These are phyloP conservation scores for Trichoderma harzianum DNA, from an alignment of 2,329 filamentous ascomycete genomes.

Conservation along the genomic window DNA sequence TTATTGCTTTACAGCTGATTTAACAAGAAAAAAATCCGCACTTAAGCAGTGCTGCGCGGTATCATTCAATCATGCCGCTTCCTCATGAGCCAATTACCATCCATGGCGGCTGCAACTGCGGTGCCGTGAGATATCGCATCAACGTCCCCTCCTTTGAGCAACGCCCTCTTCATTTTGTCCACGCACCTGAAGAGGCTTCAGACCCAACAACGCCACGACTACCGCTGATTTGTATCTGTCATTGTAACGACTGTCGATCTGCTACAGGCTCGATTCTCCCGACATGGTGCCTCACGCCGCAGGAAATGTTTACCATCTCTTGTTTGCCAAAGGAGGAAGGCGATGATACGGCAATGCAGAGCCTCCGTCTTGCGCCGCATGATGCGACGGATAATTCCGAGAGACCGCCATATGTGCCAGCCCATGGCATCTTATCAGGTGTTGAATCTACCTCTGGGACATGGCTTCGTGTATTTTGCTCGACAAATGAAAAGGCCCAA, in stretches of 20 bases:
- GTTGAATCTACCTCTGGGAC: not conserved
- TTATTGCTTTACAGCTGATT: not conserved
- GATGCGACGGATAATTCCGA: not conserved
- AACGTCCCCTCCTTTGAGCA: not conserved
- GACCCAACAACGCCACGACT: not conserved
- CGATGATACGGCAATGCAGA: not conserved
- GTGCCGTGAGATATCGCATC: not conserved
- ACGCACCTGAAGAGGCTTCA: not conserved
- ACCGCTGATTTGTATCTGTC: not conserved
- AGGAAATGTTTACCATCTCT: not conserved
- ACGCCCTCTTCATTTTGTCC: not conserved
- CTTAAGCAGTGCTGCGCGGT: not conserved
- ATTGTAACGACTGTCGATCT: not conserved
- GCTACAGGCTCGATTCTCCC: not conserved
- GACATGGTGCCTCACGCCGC: not conserved
- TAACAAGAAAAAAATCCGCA: not conserved
- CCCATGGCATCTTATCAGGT: not conserved
- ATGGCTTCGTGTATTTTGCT: not conserved
- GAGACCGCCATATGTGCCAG: not conserved
- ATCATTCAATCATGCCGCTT: not conserved
- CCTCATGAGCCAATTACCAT: not conserved
- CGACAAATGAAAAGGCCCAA: not conserved
- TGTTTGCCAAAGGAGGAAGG: not conserved
- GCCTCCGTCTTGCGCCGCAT: not conserved
- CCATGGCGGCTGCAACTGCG: conserved; percentile 3